phyloP scores from a whole-genome alignment of 225 moss, liverwort and hornwort genomes.

The Climacium dendroides region DNA sequence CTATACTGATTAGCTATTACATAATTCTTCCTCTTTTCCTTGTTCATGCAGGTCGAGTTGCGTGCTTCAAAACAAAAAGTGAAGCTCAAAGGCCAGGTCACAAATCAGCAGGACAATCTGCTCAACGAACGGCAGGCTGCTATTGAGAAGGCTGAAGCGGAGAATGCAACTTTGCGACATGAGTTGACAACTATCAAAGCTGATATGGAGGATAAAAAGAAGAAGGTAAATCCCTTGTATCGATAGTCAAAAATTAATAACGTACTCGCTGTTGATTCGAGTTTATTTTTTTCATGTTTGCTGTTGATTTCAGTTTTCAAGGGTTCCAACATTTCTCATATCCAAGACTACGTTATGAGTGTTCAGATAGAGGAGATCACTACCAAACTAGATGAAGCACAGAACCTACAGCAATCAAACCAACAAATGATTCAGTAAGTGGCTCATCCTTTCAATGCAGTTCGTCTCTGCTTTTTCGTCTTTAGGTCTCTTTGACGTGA shows the following conservation, averaged over 20 bases:
- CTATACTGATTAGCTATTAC: background rate
- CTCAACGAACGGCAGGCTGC: constrained; percentile 77
- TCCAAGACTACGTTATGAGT: background rate
- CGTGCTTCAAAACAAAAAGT: constrained; percentile 89
- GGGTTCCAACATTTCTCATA: background rate
- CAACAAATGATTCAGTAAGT: constrained; percentile 99
- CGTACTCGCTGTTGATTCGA: background rate
- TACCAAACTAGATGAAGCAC: constrained; percentile 76
- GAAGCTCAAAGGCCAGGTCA: constrained; percentile 90
- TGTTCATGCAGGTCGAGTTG: constrained; percentile 57
- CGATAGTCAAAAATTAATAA: background rate
- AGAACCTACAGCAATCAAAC: constrained; percentile 80
- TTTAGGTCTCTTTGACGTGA: background rate
- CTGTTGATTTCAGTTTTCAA: background rate
- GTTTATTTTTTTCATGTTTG: background rate
- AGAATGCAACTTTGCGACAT: constrained; percentile 53
- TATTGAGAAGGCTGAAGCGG: constrained; percentile 74
- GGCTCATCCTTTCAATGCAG: background rate
- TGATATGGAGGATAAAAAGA: constrained; percentile 60
- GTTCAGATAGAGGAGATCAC: constrained; percentile 64
- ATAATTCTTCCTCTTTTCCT: background rate
- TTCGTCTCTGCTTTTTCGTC: background rate
- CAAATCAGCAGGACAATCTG: constrained; percentile 80
- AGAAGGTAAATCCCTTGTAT: constrained; percentile 41
- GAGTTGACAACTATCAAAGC: constrained; percentile 61